Percentiles rank a stretch among this genome's conserved stretches.
phyloP scores from a whole-genome alignment of 1,284 basidiomycete genomes.

The Melampsora larici-populina region DNA sequence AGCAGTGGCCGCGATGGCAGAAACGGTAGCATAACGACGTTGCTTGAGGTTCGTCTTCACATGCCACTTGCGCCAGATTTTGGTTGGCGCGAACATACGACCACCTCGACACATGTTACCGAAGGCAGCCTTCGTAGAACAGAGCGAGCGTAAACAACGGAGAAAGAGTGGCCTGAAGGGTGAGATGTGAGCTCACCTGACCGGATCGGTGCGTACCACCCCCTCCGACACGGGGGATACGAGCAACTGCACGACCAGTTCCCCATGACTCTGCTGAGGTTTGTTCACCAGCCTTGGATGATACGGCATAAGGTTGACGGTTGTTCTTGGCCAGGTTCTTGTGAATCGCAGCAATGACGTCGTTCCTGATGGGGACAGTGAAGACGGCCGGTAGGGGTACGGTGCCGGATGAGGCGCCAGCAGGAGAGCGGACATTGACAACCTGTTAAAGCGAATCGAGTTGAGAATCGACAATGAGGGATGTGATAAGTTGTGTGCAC shows the following conservation, averaged over 20 bases:
- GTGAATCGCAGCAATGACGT: conserved; percentile 97
- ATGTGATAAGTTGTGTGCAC: background rate
- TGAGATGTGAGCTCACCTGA: conserved; percentile 61
- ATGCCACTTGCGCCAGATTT: conserved; percentile 99
- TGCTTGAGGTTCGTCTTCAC: conserved; percentile 99
- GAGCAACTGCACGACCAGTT: conserved; percentile 99
- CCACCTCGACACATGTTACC: conserved; percentile 99
- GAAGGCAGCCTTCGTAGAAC: conserved; percentile 74
- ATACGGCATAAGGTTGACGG: conserved; percentile 94
- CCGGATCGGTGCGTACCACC: conserved; percentile 98
- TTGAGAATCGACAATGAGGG: background rate
- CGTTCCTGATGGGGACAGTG: conserved; percentile 95
- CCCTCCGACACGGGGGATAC: conserved; percentile 99
- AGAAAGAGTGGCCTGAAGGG: background rate
- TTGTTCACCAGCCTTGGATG: conserved; percentile 97
- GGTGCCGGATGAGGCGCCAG: conserved; percentile 64
- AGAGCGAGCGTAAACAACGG: background rate
- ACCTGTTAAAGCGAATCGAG: conserved; percentile 9
- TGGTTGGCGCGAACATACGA: conserved; percentile 99
- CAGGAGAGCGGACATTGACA: conserved; percentile 33
- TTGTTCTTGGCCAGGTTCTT: conserved; percentile 99
- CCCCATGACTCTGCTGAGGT: conserved; percentile 99
- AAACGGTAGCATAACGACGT: conserved; percentile 95
- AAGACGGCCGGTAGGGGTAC: conserved; percentile 93
- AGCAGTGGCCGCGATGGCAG: conserved; percentile 94